Evolutionary conservation across 306 rosid genomes (phyloP).

Genomic region (Pachyrhizus erosus): DNA sequence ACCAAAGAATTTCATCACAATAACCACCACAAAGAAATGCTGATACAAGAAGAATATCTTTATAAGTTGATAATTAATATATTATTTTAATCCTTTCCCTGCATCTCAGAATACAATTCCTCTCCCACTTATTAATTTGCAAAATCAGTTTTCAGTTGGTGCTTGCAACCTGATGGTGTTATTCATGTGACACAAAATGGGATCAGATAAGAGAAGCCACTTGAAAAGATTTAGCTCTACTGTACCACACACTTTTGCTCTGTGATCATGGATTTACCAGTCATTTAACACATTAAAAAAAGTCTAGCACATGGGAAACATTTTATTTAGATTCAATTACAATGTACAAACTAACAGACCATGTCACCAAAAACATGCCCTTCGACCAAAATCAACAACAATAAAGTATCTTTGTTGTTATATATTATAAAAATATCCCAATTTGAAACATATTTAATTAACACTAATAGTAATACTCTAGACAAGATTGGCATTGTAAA

Average conservation of each 20-base stretch:
- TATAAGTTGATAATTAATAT: constrained; percentile 19
- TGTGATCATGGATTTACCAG: too few relatives aligned
- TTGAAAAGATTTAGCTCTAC: too few relatives aligned
- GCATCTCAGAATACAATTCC: constrained; percentile 9
- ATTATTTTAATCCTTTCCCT: constrained; percentile 14
- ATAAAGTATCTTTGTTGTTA: constrained; percentile 5
- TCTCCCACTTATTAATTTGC: constrained; percentile 23
- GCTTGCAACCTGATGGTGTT: neutral
- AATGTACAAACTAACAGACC: constrained; percentile 25
- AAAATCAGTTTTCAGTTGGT: constrained; percentile 16
- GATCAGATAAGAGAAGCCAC: too few relatives aligned
- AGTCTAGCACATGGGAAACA: neutral
- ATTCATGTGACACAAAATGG: neutral
- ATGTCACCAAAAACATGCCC: constrained; percentile 23
- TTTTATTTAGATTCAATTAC: constrained; percentile 8
- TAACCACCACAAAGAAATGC: constrained; percentile 3
- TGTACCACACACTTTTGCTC: too few relatives aligned
- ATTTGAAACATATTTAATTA: neutral
- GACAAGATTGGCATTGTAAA: constrained; percentile 1
- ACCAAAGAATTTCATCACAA: constrained; percentile 5
- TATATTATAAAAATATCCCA: neutral
- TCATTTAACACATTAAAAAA: constrained; percentile 21
- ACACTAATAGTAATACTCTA: neutral
- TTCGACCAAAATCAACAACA: constrained; percentile 22
- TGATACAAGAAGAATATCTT: neutral